These are phyloP conservation scores for Lasiodiplodia gonubiensis DNA, from an alignment of 2,329 filamentous ascomycete species.

Conservation along the genomic window DNA sequence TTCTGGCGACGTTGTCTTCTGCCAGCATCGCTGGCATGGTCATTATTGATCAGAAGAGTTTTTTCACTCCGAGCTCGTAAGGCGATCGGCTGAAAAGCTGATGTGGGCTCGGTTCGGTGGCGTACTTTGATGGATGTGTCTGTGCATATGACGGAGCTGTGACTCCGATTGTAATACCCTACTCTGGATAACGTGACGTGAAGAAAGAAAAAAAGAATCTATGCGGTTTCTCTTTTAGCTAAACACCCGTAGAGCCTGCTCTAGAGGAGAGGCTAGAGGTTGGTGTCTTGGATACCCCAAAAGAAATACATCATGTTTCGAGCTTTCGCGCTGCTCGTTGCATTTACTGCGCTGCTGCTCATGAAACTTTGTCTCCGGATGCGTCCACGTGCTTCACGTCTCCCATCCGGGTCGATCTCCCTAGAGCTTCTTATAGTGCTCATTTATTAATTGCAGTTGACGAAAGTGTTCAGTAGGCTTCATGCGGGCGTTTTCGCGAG, in stretches of 20 bases:
- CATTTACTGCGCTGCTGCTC: background rate
- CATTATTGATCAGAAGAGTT: constrained; percentile 59
- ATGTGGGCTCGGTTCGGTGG: background rate
- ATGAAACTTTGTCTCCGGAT: background rate
- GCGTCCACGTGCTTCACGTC: background rate
- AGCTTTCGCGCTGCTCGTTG: background rate
- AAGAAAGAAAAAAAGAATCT: constrained; percentile 4
- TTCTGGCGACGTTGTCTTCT: constrained; percentile 78
- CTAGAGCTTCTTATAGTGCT: too few species aligned
- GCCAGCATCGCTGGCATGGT: constrained; percentile 80
- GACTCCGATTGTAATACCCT: constrained; percentile 16
- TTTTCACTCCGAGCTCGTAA: constrained; percentile 24
- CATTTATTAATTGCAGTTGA: background rate
- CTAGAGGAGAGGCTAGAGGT: background rate
- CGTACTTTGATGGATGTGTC: background rate
- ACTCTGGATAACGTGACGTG: constrained; percentile 17
- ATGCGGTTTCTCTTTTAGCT: background rate
- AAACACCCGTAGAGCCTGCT: background rate
- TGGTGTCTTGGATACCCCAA: constrained; percentile 22
- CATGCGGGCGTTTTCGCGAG: background rate
- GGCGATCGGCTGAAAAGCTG: background rate
- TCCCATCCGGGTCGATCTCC: too few species aligned
- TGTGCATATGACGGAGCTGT: constrained; percentile 10
- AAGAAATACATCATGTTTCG: constrained; percentile 14
- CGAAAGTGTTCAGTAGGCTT: background rate